phyloP scores from a whole-genome alignment of 805 yeast genomes.

The Saccharomyces mikatae region DNA sequence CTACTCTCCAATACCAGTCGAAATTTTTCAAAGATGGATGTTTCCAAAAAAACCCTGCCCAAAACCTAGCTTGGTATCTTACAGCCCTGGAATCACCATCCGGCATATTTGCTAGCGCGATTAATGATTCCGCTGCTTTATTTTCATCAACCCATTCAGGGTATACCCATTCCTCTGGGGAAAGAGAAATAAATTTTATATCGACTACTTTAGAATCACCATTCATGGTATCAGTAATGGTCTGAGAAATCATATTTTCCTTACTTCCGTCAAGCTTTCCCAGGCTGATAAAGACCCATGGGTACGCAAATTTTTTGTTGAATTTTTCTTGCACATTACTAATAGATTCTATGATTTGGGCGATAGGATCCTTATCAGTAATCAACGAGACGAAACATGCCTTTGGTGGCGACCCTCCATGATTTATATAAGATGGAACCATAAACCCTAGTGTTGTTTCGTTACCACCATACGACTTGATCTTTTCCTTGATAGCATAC shows the following conservation, averaged over 20 bases:
- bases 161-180: slow-evolving; percentile 48
- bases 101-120: slow-evolving; percentile 48
- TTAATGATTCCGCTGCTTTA: slow-evolving; percentile 53
- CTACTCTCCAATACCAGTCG: slow-evolving; percentile 86
- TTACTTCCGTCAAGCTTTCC: slow-evolving; percentile 44
- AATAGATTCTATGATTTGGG: slow-evolving; percentile 42
- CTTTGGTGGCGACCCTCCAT: slow-evolving; percentile 15
- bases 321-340: slow-evolving; percentile 71
- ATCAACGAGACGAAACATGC: slow-evolving; percentile 50
- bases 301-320: slow-evolving; percentile 67
- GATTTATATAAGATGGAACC: slow-evolving; percentile 18
- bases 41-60: slow-evolving; percentile 68
- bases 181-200: background rate
- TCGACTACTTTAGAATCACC: background rate
- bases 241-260: slow-evolving; percentile 27
- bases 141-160: slow-evolving; percentile 71
- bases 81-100: slow-evolving; percentile 68
- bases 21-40: slow-evolving; percentile 54
- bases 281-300: slow-evolving; percentile 90
- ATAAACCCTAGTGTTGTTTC: background rate
- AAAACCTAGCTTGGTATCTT: slow-evolving; percentile 80
- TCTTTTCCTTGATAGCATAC: background rate
- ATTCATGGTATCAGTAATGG: background rate
- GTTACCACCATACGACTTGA: background rate
- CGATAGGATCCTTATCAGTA: slow-evolving; percentile 45